These are phyloP conservation scores for Arxiozyma heterogenica DNA, from an alignment of 1,139 yeast genomes.

Conservation along the genomic window DNA sequence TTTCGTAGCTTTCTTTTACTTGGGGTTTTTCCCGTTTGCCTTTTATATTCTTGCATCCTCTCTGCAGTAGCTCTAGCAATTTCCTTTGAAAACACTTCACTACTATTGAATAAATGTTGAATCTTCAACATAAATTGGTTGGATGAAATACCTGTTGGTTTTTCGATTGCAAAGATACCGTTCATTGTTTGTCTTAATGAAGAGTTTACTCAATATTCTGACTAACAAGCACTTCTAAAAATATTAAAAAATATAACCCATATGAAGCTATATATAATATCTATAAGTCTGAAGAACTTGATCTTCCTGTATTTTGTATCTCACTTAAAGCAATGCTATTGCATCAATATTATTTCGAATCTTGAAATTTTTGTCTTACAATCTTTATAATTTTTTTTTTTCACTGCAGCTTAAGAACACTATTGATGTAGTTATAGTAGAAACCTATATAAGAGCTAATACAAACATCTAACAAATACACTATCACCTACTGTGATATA, in stretches of 20 bases:
- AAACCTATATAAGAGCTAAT: too few species aligned
- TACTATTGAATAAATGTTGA: constrained; percentile 52
- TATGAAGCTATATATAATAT: too few species aligned
- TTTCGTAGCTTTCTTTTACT: constrained; percentile 40
- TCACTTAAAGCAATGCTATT: background rate
- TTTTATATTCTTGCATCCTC: constrained; percentile 39
- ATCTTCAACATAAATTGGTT: constrained; percentile 59
- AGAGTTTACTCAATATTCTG: background rate
- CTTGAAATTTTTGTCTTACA: background rate
- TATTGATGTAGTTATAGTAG: background rate
- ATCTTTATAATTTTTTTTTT: background rate
- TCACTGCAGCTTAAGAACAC: background rate
- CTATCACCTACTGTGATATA: background rate
- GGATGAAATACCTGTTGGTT: constrained; percentile 81
- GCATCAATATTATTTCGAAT: background rate
- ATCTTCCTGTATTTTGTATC: background rate
- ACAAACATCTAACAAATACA: background rate
- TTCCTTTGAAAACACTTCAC: constrained; percentile 51
- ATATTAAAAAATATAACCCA: too few species aligned
- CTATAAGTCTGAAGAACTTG: background rate
- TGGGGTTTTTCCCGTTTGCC: constrained; percentile 34
- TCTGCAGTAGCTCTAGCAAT: constrained; percentile 42
- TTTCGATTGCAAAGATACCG: constrained; percentile 89
- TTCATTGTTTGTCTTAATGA: constrained; percentile 39
- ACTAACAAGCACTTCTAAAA: background rate